These are phyloP conservation scores for Cronartium ribicola DNA, from an alignment of 1,284 basidiomycete genomes.

Conservation along the genomic window DNA sequence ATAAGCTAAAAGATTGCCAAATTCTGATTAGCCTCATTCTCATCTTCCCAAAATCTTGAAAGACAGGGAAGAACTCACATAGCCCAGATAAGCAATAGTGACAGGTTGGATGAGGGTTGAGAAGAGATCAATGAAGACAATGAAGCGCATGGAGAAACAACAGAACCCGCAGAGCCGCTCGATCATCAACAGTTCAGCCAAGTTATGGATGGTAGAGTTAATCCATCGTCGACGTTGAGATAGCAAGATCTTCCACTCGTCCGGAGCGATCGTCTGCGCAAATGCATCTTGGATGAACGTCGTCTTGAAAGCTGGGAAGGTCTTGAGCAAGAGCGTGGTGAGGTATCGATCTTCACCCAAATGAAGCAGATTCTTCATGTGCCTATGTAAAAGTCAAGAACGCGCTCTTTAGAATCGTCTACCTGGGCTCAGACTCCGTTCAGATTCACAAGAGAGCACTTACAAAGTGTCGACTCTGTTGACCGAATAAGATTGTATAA, in stretches of 20 bases:
- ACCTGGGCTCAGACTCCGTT: background rate
- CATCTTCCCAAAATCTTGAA: slow-evolving; percentile 4
- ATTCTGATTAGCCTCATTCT: background rate
- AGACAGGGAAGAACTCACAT: slow-evolving; percentile 61
- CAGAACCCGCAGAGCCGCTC: slow-evolving; percentile 47
- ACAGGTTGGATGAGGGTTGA: slow-evolving; percentile 79
- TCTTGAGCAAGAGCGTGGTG: slow-evolving; percentile 88
- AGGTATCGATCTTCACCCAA: slow-evolving; percentile 98
- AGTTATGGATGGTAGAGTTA: slow-evolving; percentile 97
- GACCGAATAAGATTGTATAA: slow-evolving; percentile 90
- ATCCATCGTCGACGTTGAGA: slow-evolving; percentile 99
- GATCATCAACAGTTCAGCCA: slow-evolving; percentile 74
- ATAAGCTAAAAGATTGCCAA: slow-evolving; percentile 27
- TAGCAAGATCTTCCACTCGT: slow-evolving; percentile 88
- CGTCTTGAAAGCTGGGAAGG: slow-evolving; percentile 86
- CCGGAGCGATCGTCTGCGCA: slow-evolving; percentile 84
- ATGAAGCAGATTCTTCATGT: slow-evolving; percentile 72
- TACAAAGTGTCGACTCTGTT: slow-evolving; percentile 95
- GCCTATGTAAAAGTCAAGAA: background rate
- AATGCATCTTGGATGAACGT: slow-evolving; percentile 91
- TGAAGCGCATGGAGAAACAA: slow-evolving; percentile 96
- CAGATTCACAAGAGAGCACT: slow-evolving; percentile 59
- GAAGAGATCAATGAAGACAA: slow-evolving; percentile 87
- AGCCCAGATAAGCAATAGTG: slow-evolving; percentile 68
- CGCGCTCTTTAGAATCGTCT: background rate